Conservation (phyloP, 345 rosid genomes). For the Hibiscus tridactylites region DNA sequence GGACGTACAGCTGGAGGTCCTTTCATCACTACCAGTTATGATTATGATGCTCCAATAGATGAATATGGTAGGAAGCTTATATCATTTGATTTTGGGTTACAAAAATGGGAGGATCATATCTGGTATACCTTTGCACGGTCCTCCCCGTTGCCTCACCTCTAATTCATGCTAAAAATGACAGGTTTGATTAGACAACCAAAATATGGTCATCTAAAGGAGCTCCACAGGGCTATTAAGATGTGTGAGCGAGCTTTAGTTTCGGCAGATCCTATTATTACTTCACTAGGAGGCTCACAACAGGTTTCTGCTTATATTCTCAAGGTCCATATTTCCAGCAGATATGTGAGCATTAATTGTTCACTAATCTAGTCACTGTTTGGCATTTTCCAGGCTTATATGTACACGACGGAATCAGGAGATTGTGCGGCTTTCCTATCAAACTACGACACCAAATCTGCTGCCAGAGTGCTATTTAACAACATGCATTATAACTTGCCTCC, state of each 20-base stretch:
- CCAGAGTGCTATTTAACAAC: constrained; percentile 80
- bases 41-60: constrained; percentile 93
- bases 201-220: constrained; percentile 95
- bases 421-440: constrained; percentile 97
- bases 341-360: not conserved
- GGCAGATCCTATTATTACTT: constrained; percentile 73
- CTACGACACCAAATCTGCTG: constrained; percentile 76
- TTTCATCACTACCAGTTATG: constrained; percentile 93
- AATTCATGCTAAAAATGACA: constrained; percentile 17
- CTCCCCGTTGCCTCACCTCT: not conserved
- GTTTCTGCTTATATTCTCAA: constrained; percentile 21
- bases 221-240: constrained; percentile 92
- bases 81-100: not conserved
- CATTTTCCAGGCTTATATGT: constrained; percentile 64
- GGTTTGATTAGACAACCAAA: constrained; percentile 96
- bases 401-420: constrained; percentile 65
- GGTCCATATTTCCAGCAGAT: constrained; percentile 1
- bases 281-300: constrained; percentile 82
- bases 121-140: not conserved
- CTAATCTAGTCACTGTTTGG: constrained; percentile 14
- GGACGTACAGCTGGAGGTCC: constrained; percentile 99
- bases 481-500: constrained; percentile 98
- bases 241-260: constrained; percentile 79
- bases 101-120: not conserved
- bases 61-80: constrained; percentile 53